phyloP scores from a whole-genome alignment of 2,329 filamentous ascomycete species.

The Fusarium secorum region DNA sequence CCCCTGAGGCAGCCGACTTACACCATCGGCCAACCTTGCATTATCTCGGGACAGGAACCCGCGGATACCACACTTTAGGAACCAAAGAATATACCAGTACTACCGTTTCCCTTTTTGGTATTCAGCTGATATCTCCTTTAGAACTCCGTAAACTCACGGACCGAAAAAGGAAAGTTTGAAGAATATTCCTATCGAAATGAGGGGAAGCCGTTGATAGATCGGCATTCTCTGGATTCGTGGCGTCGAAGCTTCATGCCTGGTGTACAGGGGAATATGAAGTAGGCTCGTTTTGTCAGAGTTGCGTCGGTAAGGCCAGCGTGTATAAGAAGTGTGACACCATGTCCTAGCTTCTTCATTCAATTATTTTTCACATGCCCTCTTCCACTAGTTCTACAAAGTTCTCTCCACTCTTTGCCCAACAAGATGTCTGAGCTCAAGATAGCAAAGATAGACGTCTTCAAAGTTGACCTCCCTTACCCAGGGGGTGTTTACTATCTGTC shows the following conservation, averaged over 20 bases:
- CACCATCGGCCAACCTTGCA: neutral
- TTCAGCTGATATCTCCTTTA: neutral
- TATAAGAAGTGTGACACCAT: neutral
- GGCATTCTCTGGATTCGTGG: neutral
- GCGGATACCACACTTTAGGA: neutral
- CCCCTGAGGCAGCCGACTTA: neutral
- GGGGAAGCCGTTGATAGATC: neutral
- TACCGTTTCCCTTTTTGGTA: neutral
- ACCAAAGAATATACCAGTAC: neutral
- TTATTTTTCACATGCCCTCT: neutral
- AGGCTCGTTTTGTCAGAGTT: neutral
- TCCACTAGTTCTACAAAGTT: neutral
- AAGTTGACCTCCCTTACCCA: conserved; percentile 20
- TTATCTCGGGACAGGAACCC: conserved; percentile 10
- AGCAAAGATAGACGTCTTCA: conserved; percentile 31
- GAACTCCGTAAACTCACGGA: neutral
- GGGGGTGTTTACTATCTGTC: conserved; percentile 28
- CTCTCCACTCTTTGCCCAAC: neutral
- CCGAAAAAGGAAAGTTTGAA: neutral
- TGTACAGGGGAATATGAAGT: neutral
- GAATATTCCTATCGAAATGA: neutral
- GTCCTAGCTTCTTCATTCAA: neutral
- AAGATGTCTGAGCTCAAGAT: conserved; percentile 39
- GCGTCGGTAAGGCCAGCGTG: neutral
- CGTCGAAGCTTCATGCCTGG: neutral